A percentile compares a stretch with the other conserved stretches of the same genome.
Evolutionary conservation across 2,329 filamentous ascomycete species (phyloP).

Genomic region (Xylariaceae sp.): DNA sequence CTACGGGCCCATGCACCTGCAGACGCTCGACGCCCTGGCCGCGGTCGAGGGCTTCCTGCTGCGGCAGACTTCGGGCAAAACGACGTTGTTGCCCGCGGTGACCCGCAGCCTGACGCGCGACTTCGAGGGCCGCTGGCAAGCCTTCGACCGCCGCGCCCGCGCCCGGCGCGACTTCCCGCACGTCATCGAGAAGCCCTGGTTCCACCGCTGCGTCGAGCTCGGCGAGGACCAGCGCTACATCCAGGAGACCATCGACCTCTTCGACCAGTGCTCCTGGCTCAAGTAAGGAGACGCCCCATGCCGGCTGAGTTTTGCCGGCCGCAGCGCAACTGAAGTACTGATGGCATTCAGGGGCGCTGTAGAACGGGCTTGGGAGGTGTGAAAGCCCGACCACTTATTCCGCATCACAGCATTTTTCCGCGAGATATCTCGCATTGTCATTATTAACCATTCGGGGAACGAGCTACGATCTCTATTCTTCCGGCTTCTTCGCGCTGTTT

Average conservation of each 20-base stretch:
- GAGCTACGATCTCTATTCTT: too few species aligned
- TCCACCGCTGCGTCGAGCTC: slow-evolving; percentile 19
- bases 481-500: too few species aligned
- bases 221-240: slow-evolving; percentile 16
- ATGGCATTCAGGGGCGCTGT: too few species aligned
- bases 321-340: too few species aligned
- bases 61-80: slow-evolving; percentile 3
- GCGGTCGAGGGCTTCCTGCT: slow-evolving; percentile 16
- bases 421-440: too few species aligned
- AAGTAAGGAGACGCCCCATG: too few species aligned
- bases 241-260: slow-evolving; percentile 17
- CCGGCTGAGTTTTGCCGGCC: too few species aligned
- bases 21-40: slow-evolving; percentile 21
- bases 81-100: slow-evolving; percentile 10
- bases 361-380: too few species aligned
- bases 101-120: slow-evolving; percentile 11
- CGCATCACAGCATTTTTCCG: too few species aligned
- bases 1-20: slow-evolving; percentile 19
- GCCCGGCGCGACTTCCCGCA: slow-evolving; percentile 15
- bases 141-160: slow-evolving; percentile 10
- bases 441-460: too few species aligned
- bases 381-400: too few species aligned
- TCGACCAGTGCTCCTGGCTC: slow-evolving; percentile 14
- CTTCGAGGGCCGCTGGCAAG: slow-evolving; percentile 14
- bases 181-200: slow-evolving; percentile 19